phyloP scores from a whole-genome alignment of 805 yeast genomes.

The Spathaspora passalidarum region DNA sequence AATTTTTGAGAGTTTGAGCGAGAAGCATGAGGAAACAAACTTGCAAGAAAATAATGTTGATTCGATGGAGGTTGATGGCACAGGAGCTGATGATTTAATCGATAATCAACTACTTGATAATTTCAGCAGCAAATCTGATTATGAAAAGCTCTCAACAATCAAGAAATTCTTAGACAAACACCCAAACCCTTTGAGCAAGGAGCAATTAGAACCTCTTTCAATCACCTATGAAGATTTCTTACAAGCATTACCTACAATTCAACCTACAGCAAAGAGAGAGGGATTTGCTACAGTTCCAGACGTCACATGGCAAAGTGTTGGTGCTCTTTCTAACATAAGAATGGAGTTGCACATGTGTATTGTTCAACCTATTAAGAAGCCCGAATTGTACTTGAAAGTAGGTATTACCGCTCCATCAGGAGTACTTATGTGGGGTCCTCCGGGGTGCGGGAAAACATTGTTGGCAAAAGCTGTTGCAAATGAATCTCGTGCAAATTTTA shows the following conservation, averaged over 20 bases:
- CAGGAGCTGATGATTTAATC: constrained; percentile 30
- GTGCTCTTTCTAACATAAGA: constrained; percentile 78
- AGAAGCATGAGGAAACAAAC: constrained; percentile 27
- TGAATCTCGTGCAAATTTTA: constrained; percentile 94
- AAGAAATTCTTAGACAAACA: constrained; percentile 69
- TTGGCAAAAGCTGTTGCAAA: constrained; percentile 97
- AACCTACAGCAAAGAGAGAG: constrained; percentile 96
- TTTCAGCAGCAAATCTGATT: constrained; percentile 32
- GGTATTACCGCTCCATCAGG: constrained; percentile 98
- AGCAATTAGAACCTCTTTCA: constrained; percentile 71
- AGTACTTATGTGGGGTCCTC: constrained; percentile 98
- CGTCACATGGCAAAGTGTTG: constrained; percentile 93
- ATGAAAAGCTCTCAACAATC: constrained; percentile 54
- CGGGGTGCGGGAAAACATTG: constrained; percentile 97
- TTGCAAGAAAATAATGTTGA: neutral
- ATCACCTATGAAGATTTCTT: constrained; percentile 79
- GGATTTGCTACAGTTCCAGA: constrained; percentile 99
- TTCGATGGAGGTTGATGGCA: neutral
- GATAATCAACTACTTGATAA: constrained; percentile 22
- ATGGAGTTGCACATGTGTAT: constrained; percentile 95
- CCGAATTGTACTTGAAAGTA: constrained; percentile 83
- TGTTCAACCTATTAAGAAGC: constrained; percentile 92
- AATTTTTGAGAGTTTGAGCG: constrained; percentile 64
- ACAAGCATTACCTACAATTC: constrained; percentile 85
- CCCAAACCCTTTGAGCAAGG: constrained; percentile 74